Base-by-base conservation (phyloP, 805 yeast genomes). In the Saccharomycopsis vini region DNA sequence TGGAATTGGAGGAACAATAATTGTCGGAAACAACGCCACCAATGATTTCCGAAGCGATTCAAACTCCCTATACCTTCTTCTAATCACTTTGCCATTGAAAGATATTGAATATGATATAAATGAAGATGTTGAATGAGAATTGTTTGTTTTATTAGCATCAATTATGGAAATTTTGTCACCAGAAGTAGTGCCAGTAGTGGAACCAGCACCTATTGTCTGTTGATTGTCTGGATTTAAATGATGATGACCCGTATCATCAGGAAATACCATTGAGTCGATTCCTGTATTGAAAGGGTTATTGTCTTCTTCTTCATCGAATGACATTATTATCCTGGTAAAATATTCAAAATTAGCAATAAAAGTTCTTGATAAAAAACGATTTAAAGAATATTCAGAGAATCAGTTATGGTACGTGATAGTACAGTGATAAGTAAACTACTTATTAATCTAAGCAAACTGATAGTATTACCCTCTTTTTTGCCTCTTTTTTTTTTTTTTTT, bases 1-100 rank as follows among this genome's bases (percentile, higher is more conserved):
- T 0, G 98, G 98, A 7, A 92, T 90, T 1, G 97, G 97, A 5
- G 98, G 98, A 4, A 92, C 76, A 3, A 92, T 73, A 3, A 79
- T 58, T 3, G 92, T 77, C 3, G 98, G 97, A 51, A 82, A 81
- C 31, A 85, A 63, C 52, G 81, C 77, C 3, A 78, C 67, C 19
- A 92, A 66, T 3, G 82, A 72, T 33, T 76, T 80, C 49, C 96
- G 69, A 36, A 92, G 68, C 40, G 84, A 76, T 56, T 86, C 96
- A 59, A 92, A 92, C 59, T 92, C 98, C 28, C 95, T 82, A 59
- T 92, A 92, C 36, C 97, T 69, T 54, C 98, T 68, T 39, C 89
- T 76, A 9, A 72, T 62, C 26, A 75, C 66, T 23, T 52, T 56
- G 5, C 68, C 80, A n/a, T 79, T 65, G 37, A 75, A 65, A 49